Evolutionary conservation across 169 alveolate genomes (phyloP), one percentile per base, ranked within the genome.

Genomic region (Plasmodium gonderi): DNA sequence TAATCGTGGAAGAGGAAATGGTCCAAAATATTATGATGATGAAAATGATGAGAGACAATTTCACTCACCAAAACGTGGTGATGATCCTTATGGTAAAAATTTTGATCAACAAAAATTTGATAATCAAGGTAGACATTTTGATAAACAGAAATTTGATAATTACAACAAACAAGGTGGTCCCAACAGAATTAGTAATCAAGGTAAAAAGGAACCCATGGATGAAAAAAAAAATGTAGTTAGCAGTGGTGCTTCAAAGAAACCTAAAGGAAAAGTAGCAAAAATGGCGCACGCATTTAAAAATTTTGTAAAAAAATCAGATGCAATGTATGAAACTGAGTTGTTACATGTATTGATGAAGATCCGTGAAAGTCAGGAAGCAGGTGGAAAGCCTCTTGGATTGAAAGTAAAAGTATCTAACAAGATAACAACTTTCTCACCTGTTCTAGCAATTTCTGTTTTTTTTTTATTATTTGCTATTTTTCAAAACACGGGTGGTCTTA

Each of bases 281-380:
- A 12, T 74, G 3, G 3, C 26, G n/a, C 8, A 74, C 12, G 17
- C 7, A 74, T 17, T 38, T 17, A 74, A 8, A 74, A 36, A 38
- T 74, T 74, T 74, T 38, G 11, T 74, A 44, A 74, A 38, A 74
- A 36, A 40, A 38, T 33, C 80, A 74, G 80, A 74, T 40, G 80
- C 80, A 33, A 74, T 74, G 54, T 74, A 74, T 74, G 80, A 74
- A 74, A 3, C 80, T 17, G 80, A 74, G 65, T n/a, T 74, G 49
- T 23, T 74, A 40, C 14, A 74, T 9, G 14, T 36, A 38, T n/a
- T 74, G 31, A 9, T 11, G 12, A 12, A 12, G 14, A 38, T 11
- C 23, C 2, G 23, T 0, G 0, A 12, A 1, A 38, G n/a, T 29
- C 14, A 74, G 26, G 26, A 38, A 1, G 5, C 47, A 1, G 9